Percentiles rank a stretch among this genome's conserved stretches.
phyloP scores from a whole-genome alignment of 2,329 filamentous ascomycete genomes.

The Albifimbria verrucaria region DNA sequence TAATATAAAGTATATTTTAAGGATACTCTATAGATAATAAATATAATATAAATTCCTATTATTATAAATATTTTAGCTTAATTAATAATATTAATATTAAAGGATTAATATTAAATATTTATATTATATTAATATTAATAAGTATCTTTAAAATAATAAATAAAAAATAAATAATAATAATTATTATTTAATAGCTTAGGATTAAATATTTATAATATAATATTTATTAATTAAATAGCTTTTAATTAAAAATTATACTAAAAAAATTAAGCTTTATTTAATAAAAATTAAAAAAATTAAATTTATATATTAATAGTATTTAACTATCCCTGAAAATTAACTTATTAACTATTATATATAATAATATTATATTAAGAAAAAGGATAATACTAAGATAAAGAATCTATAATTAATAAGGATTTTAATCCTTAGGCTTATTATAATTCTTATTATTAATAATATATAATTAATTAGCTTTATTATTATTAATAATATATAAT shows the following conservation, averaged over 20 bases:
- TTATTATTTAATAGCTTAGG: neutral
- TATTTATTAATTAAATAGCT: neutral
- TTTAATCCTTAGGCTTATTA: neutral
- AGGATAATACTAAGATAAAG: neutral
- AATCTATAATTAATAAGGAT: neutral
- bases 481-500: neutral
- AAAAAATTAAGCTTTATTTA: neutral
- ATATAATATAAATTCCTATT: neutral
- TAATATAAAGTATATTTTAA: neutral
- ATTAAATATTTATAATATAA: neutral
- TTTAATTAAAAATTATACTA: too few species aligned
- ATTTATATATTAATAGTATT: neutral
- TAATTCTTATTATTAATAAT: neutral
- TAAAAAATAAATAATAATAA: neutral
- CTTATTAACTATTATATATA: too few species aligned
- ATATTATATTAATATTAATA: neutral
- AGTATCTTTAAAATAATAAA: neutral
- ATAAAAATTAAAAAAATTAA: neutral
- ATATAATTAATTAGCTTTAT: neutral
- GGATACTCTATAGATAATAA: neutral
- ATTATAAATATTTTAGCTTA: neutral
- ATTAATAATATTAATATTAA: neutral
- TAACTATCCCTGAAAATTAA: neutral
- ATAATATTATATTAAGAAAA: neutral
- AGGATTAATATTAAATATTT: neutral